Percentiles rank a stretch among this genome's conserved stretches.
phyloP scores from a whole-genome alignment of 345 rosid species.

The Populus simonii region DNA sequence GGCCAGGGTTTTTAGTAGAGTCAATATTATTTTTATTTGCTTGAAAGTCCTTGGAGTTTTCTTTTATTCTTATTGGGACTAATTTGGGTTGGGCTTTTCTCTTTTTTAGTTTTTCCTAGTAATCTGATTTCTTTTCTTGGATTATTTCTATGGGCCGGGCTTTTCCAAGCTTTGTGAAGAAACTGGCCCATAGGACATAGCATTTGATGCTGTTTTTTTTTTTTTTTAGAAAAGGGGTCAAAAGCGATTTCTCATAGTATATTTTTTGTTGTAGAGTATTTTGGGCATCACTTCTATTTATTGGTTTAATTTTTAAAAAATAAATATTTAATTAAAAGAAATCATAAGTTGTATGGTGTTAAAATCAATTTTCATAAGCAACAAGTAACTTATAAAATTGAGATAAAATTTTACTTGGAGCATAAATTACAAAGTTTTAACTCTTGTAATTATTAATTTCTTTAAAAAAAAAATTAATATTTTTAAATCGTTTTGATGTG shows the following conservation, averaged over 20 bases:
- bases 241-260: too few relatives aligned
- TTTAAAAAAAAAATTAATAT: too few relatives aligned
- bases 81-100: background rate
- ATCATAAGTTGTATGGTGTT: background rate
- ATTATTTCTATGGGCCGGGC: background rate
- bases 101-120: background rate
- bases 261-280: too few relatives aligned
- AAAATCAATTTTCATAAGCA: background rate
- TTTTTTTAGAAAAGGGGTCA: too few relatives aligned
- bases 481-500: too few relatives aligned
- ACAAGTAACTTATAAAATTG: background rate
- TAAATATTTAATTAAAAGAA: too few relatives aligned
- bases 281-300: too few relatives aligned
- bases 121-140: background rate
- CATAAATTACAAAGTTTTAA: too few relatives aligned
- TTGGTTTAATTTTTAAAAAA: too few relatives aligned
- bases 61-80: background rate
- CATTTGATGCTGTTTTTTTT: too few relatives aligned
- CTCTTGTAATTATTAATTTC: too few relatives aligned
- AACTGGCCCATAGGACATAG: background rate
- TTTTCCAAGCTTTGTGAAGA: background rate
- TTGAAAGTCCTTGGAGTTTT: background rate
- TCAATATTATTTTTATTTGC: background rate
- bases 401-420: background rate
- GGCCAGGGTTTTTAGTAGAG: conserved; percentile 12